Conservation (phyloP, 164 flowering plant species). For the Tetracentron sinense region DNA sequence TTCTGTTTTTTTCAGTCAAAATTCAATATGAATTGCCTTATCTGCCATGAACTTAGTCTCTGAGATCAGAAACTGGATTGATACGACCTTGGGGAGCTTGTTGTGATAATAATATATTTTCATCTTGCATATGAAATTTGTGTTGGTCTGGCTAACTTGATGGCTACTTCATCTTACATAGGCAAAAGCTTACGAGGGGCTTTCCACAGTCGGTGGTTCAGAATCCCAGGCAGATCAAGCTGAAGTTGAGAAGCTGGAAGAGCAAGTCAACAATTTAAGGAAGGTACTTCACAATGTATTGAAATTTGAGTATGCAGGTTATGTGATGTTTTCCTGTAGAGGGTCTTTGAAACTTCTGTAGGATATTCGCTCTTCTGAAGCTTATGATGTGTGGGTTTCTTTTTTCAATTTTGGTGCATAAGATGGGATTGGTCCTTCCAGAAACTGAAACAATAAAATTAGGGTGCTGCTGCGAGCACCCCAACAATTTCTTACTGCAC, state of each 20-base stretch:
- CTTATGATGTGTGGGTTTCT: too few species aligned
- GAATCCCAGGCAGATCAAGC: slow-evolving; percentile 35
- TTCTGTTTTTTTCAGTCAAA: not conserved
- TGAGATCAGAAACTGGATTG: not conserved
- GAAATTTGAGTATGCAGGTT: not conserved
- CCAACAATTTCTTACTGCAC: too few species aligned
- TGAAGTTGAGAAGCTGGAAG: slow-evolving; percentile 65
- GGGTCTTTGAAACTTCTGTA: not conserved
- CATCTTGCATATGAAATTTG: not conserved
- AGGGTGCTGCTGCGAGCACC: too few species aligned
- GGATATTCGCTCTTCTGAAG: too few species aligned
- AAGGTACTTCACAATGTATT: slow-evolving; percentile 41
- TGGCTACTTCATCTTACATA: slow-evolving; percentile 14
- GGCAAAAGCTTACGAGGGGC: slow-evolving; percentile 47
- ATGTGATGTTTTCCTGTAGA: not conserved
- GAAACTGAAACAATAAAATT: too few species aligned
- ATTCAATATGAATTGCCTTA: not conserved
- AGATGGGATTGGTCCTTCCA: too few species aligned
- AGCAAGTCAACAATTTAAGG: slow-evolving; percentile 46
- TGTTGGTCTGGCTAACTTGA: not conserved
- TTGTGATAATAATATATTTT: too few species aligned
- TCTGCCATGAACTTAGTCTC: not conserved
- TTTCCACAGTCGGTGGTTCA: slow-evolving; percentile 19
- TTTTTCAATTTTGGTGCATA: too few species aligned
- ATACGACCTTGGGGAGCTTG: too few species aligned